Evolutionary conservation across 164 flowering plant species (phyloP).

Genomic region (Tetrastigma voinierianum): DNA sequence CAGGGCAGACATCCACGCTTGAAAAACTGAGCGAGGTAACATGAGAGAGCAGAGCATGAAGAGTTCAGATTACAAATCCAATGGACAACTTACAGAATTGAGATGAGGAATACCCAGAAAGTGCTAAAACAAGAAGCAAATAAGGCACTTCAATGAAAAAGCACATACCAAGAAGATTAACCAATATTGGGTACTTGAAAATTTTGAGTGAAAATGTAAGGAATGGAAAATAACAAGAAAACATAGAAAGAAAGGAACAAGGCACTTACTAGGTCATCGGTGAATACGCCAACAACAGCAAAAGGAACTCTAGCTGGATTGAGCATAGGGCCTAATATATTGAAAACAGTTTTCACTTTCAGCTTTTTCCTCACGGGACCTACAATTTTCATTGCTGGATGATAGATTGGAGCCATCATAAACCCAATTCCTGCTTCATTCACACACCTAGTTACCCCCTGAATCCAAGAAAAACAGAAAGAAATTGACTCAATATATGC

Average conservation of each 20-base stretch:
- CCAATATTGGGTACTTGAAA: no score
- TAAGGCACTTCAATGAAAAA: no score
- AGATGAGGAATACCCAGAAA: no score
- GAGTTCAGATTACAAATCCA: no score
- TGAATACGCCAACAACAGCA: slow-evolving; percentile 92
- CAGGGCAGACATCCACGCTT: no score
- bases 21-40: no score
- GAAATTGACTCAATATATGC: neutral
- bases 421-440: slow-evolving; percentile 87
- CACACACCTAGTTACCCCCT: slow-evolving; percentile 75
- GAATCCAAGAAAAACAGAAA: slow-evolving; percentile 18
- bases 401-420: slow-evolving; percentile 90
- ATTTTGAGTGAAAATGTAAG: no score
- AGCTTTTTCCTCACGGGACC: slow-evolving; percentile 84
- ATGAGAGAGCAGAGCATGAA: no score
- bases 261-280: slow-evolving; percentile 62
- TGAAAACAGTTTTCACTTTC: slow-evolving; percentile 88
- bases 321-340: slow-evolving; percentile 88
- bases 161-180: no score
- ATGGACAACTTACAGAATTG: no score
- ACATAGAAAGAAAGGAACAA: neutral
- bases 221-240: neutral
- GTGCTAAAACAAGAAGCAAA: no score
- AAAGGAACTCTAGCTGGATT: slow-evolving; percentile 83
- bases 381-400: slow-evolving; percentile 94